Evolutionary conservation across 2,329 filamentous ascomycete species (phyloP).

Genomic region (Myriosclerotinia scirpicola): DNA sequence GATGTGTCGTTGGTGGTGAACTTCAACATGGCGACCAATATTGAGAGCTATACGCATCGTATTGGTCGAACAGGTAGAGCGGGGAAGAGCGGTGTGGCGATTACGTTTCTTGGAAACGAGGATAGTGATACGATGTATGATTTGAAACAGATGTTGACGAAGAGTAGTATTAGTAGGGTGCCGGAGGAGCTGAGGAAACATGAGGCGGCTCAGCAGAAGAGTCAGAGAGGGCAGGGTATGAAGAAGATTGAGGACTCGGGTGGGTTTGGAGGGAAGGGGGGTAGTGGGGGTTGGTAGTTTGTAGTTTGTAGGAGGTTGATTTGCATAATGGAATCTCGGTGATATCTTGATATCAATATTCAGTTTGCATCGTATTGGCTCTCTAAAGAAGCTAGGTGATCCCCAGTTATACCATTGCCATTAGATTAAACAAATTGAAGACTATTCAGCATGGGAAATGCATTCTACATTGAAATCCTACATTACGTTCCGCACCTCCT

Average conservation of each 20-base stretch:
- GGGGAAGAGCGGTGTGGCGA: conserved; percentile 92
- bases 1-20: conserved; percentile 95
- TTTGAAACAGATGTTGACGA: conserved; percentile 90
- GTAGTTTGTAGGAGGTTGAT: background rate
- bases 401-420: too few relatives aligned
- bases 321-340: background rate
- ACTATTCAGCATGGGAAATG: background rate
- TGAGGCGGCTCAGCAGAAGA: conserved; percentile 86
- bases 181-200: conserved; percentile 89
- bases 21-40: conserved; percentile 95
- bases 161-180: conserved; percentile 83
- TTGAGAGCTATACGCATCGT: conserved; percentile 95
- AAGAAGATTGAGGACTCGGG: conserved; percentile 49
- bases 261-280: conserved; percentile 43
- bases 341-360: background rate
- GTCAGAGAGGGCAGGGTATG: conserved; percentile 48
- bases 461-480: background rate
- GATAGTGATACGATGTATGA: conserved; percentile 92
- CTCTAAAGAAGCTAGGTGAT: too few relatives aligned
- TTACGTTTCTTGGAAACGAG: conserved; percentile 91
- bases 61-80: conserved; percentile 96
- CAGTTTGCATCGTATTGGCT: background rate
- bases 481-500: background rate
- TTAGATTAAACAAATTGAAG: background rate
- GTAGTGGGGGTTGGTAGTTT: conserved; percentile 25